A percentile compares a stretch with the other conserved stretches of the same genome.
Conservation (phyloP, 164 flowering plant species). For the Saururus chinensis region DNA sequence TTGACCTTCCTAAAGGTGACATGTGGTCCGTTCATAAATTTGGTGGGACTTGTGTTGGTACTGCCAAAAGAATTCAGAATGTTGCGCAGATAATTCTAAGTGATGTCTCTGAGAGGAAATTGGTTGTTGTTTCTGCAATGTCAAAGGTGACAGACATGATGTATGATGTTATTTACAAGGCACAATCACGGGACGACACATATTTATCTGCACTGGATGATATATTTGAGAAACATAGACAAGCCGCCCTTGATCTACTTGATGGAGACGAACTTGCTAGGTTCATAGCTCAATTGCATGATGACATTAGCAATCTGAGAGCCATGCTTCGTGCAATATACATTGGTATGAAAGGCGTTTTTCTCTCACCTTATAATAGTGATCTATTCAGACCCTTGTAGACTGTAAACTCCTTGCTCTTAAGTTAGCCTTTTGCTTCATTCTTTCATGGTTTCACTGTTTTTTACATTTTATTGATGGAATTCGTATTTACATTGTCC, state of each 20-base stretch:
- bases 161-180: conserved; percentile 79
- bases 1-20: conserved; percentile 58
- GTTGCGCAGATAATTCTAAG: conserved; percentile 64
- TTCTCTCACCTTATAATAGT: neutral
- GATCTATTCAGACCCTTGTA: neutral
- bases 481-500: too few relatives aligned
- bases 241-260: conserved; percentile 67
- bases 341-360: conserved; percentile 42
- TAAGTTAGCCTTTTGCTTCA: too few relatives aligned
- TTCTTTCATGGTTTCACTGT: too few relatives aligned
- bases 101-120: conserved; percentile 71
- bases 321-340: conserved; percentile 93
- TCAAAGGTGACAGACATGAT: conserved; percentile 96
- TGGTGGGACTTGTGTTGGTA: conserved; percentile 97
- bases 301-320: conserved; percentile 75
- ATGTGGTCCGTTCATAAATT: conserved; percentile 93
- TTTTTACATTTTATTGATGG: too few relatives aligned
- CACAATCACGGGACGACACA: conserved; percentile 79
- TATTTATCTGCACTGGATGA: conserved; percentile 62
- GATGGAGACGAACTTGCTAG: conserved; percentile 64
- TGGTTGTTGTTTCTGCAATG: conserved; percentile 98
- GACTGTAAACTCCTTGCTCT: neutral
- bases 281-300: conserved; percentile 55
- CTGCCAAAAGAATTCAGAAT: conserved; percentile 63
- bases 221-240: conserved; percentile 69